These are phyloP conservation scores for Phytophthora parvispora DNA, from an alignment of 352 stramenopile genomes.

Conservation along the genomic window DNA sequence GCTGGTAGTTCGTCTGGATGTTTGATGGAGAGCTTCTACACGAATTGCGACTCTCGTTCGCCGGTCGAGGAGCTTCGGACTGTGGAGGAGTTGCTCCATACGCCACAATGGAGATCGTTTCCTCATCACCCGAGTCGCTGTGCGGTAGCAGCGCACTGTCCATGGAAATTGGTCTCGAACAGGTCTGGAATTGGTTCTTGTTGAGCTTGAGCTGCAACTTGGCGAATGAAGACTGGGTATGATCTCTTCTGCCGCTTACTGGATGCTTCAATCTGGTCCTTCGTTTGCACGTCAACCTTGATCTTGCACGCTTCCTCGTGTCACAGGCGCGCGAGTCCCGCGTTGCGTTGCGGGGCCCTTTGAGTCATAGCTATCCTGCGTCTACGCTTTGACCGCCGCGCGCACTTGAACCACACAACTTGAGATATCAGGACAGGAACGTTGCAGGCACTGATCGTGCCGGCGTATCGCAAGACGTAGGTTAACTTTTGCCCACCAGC, in stretches of 20 bases:
- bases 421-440: slow-evolving; percentile 36
- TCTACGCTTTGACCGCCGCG: background rate
- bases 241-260: slow-evolving; percentile 1
- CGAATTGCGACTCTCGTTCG: slow-evolving; percentile 13
- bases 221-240: slow-evolving; percentile 15
- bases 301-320: slow-evolving; percentile 8
- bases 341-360: slow-evolving; percentile 8
- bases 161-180: slow-evolving; percentile 5
- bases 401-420: slow-evolving; percentile 1
- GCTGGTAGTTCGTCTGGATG: slow-evolving; percentile 17
- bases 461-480: slow-evolving; percentile 29
- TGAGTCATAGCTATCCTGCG: slow-evolving; percentile 12
- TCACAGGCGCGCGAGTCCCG: slow-evolving; percentile 15
- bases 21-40: slow-evolving; percentile 19
- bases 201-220: slow-evolving; percentile 12
- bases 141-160: slow-evolving; percentile 27
- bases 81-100: slow-evolving; percentile 14
- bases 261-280: slow-evolving; percentile 25
- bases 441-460: slow-evolving; percentile 4
- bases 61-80: slow-evolving; percentile 2
- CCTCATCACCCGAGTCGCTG: slow-evolving; percentile 15
- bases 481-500: slow-evolving; percentile 27
- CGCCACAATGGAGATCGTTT: slow-evolving; percentile 35
- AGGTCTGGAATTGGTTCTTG: slow-evolving; percentile 2
- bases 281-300: slow-evolving; percentile 14